Percentiles rank a stretch among this genome's conserved stretches.
These are phyloP conservation scores for Plectranthus barbatus DNA, from an alignment of 257 asterid genomes.

Conservation along the genomic window DNA sequence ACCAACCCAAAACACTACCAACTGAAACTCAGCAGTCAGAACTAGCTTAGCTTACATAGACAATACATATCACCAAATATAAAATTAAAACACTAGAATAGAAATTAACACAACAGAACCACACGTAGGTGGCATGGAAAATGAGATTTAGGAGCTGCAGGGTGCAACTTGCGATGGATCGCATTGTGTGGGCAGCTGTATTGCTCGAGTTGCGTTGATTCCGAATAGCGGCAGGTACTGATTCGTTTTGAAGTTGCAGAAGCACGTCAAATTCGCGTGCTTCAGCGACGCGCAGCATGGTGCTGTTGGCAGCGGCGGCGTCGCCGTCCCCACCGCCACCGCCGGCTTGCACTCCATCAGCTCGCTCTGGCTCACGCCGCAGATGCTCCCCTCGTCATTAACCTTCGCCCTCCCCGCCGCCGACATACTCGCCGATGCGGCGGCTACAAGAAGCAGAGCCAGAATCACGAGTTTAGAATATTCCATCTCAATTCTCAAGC, in stretches of 20 bases:
- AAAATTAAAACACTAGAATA: no score
- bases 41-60: no score
- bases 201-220: constrained; percentile 19
- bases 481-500: no score
- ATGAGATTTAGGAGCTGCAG: neutral
- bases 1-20: no score
- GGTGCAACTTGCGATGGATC: neutral
- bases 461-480: neutral
- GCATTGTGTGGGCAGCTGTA: constrained; percentile 22
- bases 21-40: no score
- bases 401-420: constrained; percentile 1
- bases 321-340: constrained; percentile 14
- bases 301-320: constrained; percentile 15
- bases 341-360: constrained; percentile 27
- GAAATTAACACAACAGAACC: no score
- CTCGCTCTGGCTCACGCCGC: constrained; percentile 21
- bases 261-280: constrained; percentile 25
- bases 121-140: no score
- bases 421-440: neutral
- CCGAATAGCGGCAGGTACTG: constrained; percentile 12
- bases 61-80: no score
- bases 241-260: constrained; percentile 25
- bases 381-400: neutral
- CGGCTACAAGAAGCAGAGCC: neutral
- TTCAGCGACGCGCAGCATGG: constrained; percentile 20